Evolutionary conservation across 306 rosid genomes (phyloP), one percentile per base, ranked within the genome.

Genomic region (Adenanthera pavonina): DNA sequence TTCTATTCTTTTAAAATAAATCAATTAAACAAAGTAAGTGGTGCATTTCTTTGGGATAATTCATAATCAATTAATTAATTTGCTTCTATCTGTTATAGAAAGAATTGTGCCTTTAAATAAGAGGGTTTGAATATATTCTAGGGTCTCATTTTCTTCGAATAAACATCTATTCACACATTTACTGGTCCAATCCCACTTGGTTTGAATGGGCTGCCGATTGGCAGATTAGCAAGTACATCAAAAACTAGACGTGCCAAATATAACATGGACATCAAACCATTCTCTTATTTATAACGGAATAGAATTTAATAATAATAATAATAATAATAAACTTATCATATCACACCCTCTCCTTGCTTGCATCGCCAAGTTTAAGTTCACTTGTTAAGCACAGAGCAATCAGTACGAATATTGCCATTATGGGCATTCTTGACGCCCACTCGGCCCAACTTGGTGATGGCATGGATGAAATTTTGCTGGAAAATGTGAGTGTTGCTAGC

Each of bases 391-490:
- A 81, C 88, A 8, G 82, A 46, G 72, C 98, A 93, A 83, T 87
- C 84, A 0, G 69, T 34, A 47, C 98, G 97, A 56, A 93, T 91
- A 13, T 91, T 93, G 1, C 97, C 98, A 25, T 87, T 90, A 0
- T 11, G 25, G 0, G 90, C 85, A 3, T 85, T 93, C 81, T 91
- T 93, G 52, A 93, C 84, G 15, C 97, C 93, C 68, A 91, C 85
- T 4, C 93, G 93, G 40, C 98, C 98, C 85, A 93, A 30, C 53
- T 90, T 91, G 14, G 90, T 93, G 0, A 93, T 91, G 0, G 97
- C 98, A 2, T 49, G 33, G 0, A 80, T 16, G 11, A 93, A 93
- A 38, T 94, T 94, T 0, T 62, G 12, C 6, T 89, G 49, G 44
- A 93, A 93, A 43, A 66, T 56, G 2, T 73, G 53, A 1, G 16